phyloP scores from a whole-genome alignment of 129 eudicot genomes.

The Flaveria linearis region DNA sequence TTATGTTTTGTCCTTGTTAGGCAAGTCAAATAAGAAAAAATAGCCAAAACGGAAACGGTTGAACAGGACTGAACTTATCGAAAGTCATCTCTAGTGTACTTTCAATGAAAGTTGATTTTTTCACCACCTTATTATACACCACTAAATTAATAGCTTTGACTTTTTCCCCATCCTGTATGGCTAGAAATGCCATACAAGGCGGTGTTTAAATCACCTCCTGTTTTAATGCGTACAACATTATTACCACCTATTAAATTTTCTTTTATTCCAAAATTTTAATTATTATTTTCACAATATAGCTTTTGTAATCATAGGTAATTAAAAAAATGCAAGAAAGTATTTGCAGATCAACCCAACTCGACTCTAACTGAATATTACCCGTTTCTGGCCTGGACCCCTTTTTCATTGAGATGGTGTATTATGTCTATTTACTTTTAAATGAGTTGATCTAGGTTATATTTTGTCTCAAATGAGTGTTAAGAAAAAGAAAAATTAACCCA shows the following conservation, averaged over 20 bases:
- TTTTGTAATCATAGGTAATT: not conserved
- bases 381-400: not conserved
- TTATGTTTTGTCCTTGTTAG: not conserved
- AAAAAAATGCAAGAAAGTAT: not conserved
- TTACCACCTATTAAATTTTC: not conserved
- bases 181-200: not conserved
- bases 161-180: not conserved
- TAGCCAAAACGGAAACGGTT: not conserved
- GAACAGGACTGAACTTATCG: not conserved
- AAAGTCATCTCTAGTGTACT: constrained; percentile 5
- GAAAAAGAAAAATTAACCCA: not conserved
- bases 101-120: not conserved
- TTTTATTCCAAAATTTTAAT: too few relatives aligned
- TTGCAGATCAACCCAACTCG: too few relatives aligned
- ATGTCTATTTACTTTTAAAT: not conserved
- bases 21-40: too few relatives aligned
- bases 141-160: not conserved
- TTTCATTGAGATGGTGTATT: not conserved
- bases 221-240: not conserved
- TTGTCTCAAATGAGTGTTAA: not conserved
- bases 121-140: not conserved
- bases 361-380: too few relatives aligned
- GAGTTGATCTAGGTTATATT: not conserved
- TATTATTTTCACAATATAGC: not conserved
- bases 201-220: not conserved